These are phyloP conservation scores for Aphanocladium album DNA, from an alignment of 2,329 filamentous ascomycete species.

Conservation along the genomic window DNA sequence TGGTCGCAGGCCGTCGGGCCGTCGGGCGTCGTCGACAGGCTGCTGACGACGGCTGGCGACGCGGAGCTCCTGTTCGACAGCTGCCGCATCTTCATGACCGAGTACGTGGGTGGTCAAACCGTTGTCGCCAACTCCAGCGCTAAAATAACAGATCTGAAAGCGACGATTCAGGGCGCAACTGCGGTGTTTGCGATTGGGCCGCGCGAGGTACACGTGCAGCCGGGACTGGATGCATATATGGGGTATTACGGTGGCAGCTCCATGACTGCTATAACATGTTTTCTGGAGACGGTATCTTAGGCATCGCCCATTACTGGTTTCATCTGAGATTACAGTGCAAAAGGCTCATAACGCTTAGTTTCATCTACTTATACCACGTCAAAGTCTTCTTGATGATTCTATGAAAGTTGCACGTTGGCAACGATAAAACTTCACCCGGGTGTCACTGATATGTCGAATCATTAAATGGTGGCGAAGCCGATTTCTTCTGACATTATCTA, in stretches of 20 bases:
- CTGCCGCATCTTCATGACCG: neutral
- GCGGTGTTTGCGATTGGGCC: slow-evolving; percentile 1
- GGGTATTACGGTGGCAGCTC: slow-evolving; percentile 4
- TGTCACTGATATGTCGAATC: too few relatives aligned
- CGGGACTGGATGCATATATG: slow-evolving; percentile 4
- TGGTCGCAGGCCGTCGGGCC: neutral
- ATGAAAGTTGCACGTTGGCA: too few relatives aligned
- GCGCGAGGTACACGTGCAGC: slow-evolving; percentile 13
- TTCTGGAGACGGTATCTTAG: neutral
- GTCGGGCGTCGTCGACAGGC: neutral
- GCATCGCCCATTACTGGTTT: too few relatives aligned
- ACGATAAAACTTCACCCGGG: too few relatives aligned
- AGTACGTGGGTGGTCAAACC: neutral
- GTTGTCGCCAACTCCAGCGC: neutral
- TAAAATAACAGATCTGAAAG: neutral
- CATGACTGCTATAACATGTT: neutral
- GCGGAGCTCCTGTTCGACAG: neutral
- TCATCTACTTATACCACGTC: too few relatives aligned
- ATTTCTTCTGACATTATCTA: too few relatives aligned
- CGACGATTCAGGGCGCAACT: neutral
- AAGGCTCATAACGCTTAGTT: too few relatives aligned
- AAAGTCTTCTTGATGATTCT: too few relatives aligned
- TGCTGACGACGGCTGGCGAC: neutral
- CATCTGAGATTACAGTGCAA: too few relatives aligned
- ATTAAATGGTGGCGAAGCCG: too few relatives aligned